Conservation (phyloP, 2,329 filamentous ascomycete species). For the Monosporascus sp. region DNA sequence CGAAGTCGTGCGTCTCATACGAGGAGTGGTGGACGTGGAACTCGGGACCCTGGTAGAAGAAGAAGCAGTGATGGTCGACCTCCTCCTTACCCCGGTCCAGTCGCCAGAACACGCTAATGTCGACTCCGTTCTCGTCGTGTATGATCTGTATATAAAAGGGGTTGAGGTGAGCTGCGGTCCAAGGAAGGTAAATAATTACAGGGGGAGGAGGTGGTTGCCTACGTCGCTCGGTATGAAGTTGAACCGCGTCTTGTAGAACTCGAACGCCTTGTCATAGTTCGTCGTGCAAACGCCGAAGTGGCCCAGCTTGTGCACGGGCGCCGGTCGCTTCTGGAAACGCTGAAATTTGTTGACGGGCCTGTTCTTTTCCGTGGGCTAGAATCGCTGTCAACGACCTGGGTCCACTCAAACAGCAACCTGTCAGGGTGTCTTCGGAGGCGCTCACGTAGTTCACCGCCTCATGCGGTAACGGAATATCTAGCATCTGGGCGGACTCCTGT, state of each 20-base stretch:
- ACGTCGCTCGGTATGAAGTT: constrained; percentile 48
- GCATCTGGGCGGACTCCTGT: constrained; percentile 36
- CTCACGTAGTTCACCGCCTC: constrained; percentile 42
- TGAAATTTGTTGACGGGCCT: constrained; percentile 43
- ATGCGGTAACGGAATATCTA: constrained; percentile 34
- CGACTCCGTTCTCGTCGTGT: constrained; percentile 32
- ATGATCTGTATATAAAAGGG: constrained; percentile 22
- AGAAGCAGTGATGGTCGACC: constrained; percentile 49
- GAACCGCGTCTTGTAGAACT: constrained; percentile 47
- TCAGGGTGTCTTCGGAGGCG: background rate
- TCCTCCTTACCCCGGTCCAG: constrained; percentile 37
- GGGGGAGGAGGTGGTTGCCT: constrained; percentile 4
- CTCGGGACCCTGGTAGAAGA: constrained; percentile 41
- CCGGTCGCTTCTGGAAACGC: constrained; percentile 45
- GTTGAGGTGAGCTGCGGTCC: background rate
- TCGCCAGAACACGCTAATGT: constrained; percentile 41
- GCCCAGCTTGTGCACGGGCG: constrained; percentile 47
- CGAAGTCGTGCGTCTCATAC: constrained; percentile 68
- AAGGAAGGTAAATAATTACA: background rate
- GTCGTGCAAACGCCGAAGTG: constrained; percentile 52
- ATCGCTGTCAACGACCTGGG: background rate
- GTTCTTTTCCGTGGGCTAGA: constrained; percentile 42
- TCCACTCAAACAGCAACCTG: no score
- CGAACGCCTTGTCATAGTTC: constrained; percentile 40
- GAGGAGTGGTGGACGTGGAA: constrained; percentile 61